Conservation (phyloP, 805 yeast species). For the Hanseniaspora guilliermondii region DNA sequence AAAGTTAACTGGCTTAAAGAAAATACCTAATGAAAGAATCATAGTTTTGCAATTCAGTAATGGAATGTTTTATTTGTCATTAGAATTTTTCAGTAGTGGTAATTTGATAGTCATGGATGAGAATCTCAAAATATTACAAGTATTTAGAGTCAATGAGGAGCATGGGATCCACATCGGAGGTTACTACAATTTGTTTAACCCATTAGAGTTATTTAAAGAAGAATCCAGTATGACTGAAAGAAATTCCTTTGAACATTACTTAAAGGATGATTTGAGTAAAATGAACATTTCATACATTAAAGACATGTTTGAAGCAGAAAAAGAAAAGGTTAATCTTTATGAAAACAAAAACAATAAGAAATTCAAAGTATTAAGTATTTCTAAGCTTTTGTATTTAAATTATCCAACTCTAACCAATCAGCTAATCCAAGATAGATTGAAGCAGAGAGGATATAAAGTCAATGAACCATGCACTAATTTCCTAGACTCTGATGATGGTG, state of each 20-base stretch:
- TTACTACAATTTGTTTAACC: conserved; percentile 49
- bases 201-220: conserved; percentile 30
- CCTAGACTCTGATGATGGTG: conserved; percentile 18
- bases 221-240: background rate
- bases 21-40: conserved; percentile 71
- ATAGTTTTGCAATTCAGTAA: conserved; percentile 75
- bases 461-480: conserved; percentile 28
- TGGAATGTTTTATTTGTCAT: conserved; percentile 60
- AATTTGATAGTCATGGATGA: conserved; percentile 69
- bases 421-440: conserved; percentile 49
- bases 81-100: conserved; percentile 94
- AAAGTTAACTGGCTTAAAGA: conserved; percentile 58
- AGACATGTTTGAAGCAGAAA: conserved; percentile 24
- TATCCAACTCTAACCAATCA: conserved; percentile 71
- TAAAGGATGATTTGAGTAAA: conserved; percentile 8
- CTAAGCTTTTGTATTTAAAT: conserved; percentile 54
- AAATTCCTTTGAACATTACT: background rate
- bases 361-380: conserved; percentile 45
- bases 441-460: conserved; percentile 36
- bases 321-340: conserved; percentile 9
- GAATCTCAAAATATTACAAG: conserved; percentile 50
- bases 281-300: conserved; percentile 18
- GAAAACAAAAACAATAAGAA: conserved; percentile 27
- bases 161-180: conserved; percentile 65
- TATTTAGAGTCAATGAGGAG: conserved; percentile 70